phyloP scores from a whole-genome alignment of 2,329 filamentous ascomycete genomes.

The Paecilomyces sp. region DNA sequence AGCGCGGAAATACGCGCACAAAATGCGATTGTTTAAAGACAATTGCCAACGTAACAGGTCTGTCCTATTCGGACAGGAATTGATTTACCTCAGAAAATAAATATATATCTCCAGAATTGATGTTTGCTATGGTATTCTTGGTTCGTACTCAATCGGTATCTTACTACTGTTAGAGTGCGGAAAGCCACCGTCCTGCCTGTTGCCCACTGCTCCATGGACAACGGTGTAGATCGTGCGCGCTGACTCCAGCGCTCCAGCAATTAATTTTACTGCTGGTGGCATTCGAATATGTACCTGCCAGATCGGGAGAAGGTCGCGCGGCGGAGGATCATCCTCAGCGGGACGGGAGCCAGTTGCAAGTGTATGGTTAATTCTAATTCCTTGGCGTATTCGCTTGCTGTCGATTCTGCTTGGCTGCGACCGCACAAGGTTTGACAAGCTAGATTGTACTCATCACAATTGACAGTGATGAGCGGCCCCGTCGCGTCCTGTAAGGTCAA shows the following conservation, averaged over 20 bases:
- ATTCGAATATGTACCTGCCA: not conserved
- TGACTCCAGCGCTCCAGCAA: not conserved
- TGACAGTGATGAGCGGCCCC: not conserved
- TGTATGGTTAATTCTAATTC: not conserved
- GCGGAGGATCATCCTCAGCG: not conserved
- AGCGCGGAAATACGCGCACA: not conserved
- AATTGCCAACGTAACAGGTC: too few relatives aligned
- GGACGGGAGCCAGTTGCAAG: not conserved
- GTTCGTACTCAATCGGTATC: not conserved
- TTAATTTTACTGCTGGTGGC: not conserved
- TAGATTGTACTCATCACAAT: not conserved
- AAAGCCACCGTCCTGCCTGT: not conserved
- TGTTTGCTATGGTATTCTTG: not conserved
- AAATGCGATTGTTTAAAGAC: not conserved
- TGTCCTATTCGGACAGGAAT: too few relatives aligned
- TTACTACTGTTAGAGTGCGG: not conserved
- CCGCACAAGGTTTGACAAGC: not conserved
- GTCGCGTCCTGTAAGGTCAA: not conserved
- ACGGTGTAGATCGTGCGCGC: not conserved
- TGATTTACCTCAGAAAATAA: not conserved
- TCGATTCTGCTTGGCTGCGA: not conserved
- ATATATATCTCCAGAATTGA: not conserved
- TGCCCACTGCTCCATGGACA: not conserved
- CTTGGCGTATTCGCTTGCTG: not conserved
- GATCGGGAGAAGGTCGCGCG: not conserved